Evolutionary conservation across 495 filamentous ascomycete genomes (phyloP).

Genomic region (Immersiella caudata): DNA sequence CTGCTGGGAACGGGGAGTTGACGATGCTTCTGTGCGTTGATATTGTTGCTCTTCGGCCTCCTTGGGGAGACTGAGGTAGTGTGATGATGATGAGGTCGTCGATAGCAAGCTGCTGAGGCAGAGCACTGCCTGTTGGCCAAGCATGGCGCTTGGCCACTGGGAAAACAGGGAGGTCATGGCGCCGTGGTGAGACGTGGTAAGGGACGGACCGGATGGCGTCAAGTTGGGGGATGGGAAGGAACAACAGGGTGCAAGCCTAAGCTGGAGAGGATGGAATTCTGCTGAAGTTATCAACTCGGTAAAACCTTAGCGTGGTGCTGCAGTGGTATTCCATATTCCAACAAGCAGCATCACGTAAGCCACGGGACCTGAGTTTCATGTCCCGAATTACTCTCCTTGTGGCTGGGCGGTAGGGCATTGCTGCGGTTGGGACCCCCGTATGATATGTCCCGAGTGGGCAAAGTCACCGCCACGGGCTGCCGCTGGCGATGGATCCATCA

Average conservation of each 20-base stretch:
- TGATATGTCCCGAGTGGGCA: conserved; percentile 2
- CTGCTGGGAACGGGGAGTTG: background rate
- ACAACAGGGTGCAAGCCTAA: background rate
- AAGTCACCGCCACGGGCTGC: conserved; percentile 1
- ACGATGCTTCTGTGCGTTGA: background rate
- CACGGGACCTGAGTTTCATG: conserved; percentile 7
- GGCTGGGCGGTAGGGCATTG: background rate
- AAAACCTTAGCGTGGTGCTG: background rate
- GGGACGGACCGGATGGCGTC: conserved; percentile 4
- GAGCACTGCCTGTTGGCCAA: background rate
- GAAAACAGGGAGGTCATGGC: background rate
- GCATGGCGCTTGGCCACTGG: background rate
- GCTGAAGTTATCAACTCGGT: background rate
- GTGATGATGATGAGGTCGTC: background rate
- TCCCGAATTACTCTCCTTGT: background rate
- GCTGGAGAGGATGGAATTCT: background rate
- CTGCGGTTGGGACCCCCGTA: conserved; percentile 5
- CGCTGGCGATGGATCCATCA: background rate
- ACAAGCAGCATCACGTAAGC: conserved; percentile 9
- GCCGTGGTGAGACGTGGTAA: background rate
- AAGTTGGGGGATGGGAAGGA: background rate
- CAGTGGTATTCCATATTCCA: background rate
- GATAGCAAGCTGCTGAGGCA: background rate
- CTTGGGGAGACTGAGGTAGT: background rate
- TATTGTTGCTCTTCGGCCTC: background rate